These are phyloP conservation scores for Aureobasidium sp. DNA, from an alignment of 2,329 filamentous ascomycete species.

Conservation along the genomic window DNA sequence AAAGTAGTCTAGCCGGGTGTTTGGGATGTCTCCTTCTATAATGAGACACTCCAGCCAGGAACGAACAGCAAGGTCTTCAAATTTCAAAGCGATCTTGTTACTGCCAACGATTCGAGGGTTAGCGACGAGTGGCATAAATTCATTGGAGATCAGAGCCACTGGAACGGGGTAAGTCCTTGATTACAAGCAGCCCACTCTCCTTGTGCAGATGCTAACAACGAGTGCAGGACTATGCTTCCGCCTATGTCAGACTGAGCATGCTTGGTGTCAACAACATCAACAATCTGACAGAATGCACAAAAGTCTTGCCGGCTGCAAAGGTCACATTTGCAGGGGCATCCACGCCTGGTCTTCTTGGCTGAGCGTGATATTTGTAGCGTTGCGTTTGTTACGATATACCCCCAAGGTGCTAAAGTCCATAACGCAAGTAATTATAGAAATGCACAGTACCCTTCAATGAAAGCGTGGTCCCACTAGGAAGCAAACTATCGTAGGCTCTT, in stretches of 20 bases:
- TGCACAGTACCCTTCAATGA: too few species aligned
- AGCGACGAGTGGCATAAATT: slow-evolving; percentile 23
- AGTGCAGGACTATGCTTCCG: slow-evolving; percentile 19
- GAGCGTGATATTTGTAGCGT: background rate
- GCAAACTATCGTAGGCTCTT: too few species aligned
- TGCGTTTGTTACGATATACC: background rate
- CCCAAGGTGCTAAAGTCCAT: background rate
- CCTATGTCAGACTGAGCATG: slow-evolving; percentile 18
- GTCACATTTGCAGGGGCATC: background rate
- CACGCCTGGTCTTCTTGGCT: background rate
- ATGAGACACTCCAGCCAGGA: slow-evolving; percentile 21
- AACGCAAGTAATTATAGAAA: too few species aligned
- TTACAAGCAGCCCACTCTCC: background rate
- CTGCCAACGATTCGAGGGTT: slow-evolving; percentile 27
- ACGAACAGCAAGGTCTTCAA: slow-evolving; percentile 27
- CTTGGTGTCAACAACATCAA: slow-evolving; percentile 23
- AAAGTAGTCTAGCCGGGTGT: slow-evolving; percentile 22
- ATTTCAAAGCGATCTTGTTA: slow-evolving; percentile 28
- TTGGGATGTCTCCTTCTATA: slow-evolving; percentile 31
- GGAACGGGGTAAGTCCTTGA: slow-evolving; percentile 16
- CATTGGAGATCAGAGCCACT: slow-evolving; percentile 16
- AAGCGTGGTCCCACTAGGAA: too few species aligned
- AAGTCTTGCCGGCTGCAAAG: slow-evolving; percentile 16
- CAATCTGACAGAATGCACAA: slow-evolving; percentile 19
- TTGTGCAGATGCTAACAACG: background rate